A percentile compares a stretch with the other conserved stretches of the same genome.
These are phyloP conservation scores for Millerozyma miso DNA, from an alignment of 805 yeast species.

Conservation along the genomic window DNA sequence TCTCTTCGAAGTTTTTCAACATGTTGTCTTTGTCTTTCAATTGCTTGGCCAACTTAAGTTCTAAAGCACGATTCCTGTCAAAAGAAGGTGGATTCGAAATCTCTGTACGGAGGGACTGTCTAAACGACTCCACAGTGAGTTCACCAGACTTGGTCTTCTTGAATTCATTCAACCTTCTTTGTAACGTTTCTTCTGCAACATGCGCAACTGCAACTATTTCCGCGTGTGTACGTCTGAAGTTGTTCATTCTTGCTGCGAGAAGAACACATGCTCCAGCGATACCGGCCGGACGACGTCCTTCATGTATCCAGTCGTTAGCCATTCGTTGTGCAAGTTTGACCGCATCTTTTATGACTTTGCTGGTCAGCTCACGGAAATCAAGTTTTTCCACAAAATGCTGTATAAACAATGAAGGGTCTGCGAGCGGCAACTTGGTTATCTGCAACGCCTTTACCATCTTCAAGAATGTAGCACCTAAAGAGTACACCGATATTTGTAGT, in stretches of 20 bases:
- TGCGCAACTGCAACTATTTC: conserved; percentile 95
- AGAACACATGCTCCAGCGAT: conserved; percentile 95
- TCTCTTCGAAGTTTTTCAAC: conserved; percentile 21
- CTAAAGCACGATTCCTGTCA: conserved; percentile 53
- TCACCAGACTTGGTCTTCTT: conserved; percentile 69
- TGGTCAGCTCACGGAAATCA: conserved; percentile 69
- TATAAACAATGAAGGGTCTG: conserved; percentile 91
- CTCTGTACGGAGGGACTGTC: conserved; percentile 44
- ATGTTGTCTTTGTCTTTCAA: conserved; percentile 17
- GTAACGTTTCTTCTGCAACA: conserved; percentile 91
- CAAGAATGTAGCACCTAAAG: conserved; percentile 92
- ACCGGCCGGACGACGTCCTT: conserved; percentile 98
- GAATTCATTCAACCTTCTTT: conserved; percentile 85
- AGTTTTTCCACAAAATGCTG: conserved; percentile 90
- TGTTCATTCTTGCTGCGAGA: conserved; percentile 95
- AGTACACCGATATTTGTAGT: conserved; percentile 85
- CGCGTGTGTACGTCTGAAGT: conserved; percentile 83
- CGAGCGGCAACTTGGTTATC: conserved; percentile 73
- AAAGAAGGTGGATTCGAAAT: conserved; percentile 82
- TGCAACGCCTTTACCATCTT: conserved; percentile 86
- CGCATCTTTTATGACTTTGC: conserved; percentile 84
- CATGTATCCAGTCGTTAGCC: conserved; percentile 94
- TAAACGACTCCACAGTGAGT: conserved; percentile 69
- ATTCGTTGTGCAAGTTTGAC: conserved; percentile 80
- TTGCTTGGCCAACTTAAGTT: conserved; percentile 34